These are phyloP conservation scores for Suhomyces anneliseae DNA, from an alignment of 1,139 yeast species.

Conservation along the genomic window DNA sequence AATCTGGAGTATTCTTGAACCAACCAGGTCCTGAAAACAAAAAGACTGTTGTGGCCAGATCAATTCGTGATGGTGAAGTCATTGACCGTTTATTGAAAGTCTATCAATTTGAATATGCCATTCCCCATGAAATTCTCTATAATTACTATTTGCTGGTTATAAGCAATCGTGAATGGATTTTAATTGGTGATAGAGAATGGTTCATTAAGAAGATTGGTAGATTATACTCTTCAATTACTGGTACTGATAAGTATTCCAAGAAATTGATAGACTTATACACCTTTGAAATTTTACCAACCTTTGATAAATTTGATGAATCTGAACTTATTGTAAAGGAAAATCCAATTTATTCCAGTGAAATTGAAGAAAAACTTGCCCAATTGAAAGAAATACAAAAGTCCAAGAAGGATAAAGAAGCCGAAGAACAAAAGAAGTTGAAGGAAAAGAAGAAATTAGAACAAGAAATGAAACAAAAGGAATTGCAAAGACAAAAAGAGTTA, in stretches of 20 bases:
- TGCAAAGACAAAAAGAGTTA: conserved; percentile 22
- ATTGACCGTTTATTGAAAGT: conserved; percentile 22
- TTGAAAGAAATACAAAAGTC: conserved; percentile 20
- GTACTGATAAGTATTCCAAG: conserved; percentile 20
- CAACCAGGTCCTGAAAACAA: not conserved
- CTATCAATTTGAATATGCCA: conserved; percentile 21
- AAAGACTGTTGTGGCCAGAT: conserved; percentile 11
- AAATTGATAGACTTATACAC: conserved; percentile 36
- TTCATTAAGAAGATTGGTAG: conserved; percentile 5
- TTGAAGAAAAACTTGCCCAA: conserved; percentile 17
- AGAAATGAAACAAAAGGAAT: conserved; percentile 24
- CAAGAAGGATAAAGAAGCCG: conserved; percentile 18
- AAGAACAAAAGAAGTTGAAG: conserved; percentile 16
- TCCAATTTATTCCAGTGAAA: conserved; percentile 15
- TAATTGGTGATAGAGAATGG: conserved; percentile 7
- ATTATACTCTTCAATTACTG: conserved; percentile 13
- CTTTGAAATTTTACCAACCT: conserved; percentile 37
- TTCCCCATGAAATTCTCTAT: conserved; percentile 38
- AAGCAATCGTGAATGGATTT: conserved; percentile 20
- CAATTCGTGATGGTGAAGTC: conserved; percentile 24
- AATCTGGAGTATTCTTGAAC: conserved; percentile 29
- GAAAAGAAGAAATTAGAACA: conserved; percentile 15
- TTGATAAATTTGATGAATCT: conserved; percentile 31
- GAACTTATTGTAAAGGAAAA: conserved; percentile 25
- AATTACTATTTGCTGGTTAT: conserved; percentile 33